Conservation (phyloP, 192 early-diverging fungal species). For the Coemansia sp. region DNA sequence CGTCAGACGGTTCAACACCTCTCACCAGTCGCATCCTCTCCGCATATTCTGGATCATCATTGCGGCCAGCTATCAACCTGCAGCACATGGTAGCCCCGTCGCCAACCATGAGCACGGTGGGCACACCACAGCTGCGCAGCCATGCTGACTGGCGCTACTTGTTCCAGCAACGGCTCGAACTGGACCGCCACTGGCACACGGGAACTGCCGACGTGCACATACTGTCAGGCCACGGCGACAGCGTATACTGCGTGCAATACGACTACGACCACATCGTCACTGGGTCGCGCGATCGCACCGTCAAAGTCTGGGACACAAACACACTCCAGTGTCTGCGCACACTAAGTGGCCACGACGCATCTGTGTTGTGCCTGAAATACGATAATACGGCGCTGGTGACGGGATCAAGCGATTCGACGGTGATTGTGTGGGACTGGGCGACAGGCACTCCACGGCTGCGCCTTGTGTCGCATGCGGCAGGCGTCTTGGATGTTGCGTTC, state of each 20-base stretch:
- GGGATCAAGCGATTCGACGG: constrained; percentile 83
- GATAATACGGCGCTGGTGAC: constrained; percentile 70
- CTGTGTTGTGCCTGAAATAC: constrained; percentile 82
- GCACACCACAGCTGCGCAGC: constrained; percentile 3
- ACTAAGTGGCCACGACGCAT: constrained; percentile 65
- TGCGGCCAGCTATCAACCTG: constrained; percentile 40
- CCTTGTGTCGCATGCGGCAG: constrained; percentile 73
- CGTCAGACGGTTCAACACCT: neutral
- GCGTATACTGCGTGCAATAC: constrained; percentile 91
- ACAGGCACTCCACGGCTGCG: constrained; percentile 41
- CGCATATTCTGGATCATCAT: constrained; percentile 36
- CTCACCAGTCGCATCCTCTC: constrained; percentile 25
- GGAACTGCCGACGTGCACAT: constrained; percentile 53
- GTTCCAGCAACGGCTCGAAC: constrained; percentile 63
- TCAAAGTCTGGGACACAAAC: constrained; percentile 81
- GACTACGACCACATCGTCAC: constrained; percentile 72
- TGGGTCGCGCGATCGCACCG: constrained; percentile 72
- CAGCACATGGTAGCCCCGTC: constrained; percentile 54
- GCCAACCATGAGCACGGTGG: constrained; percentile 18
- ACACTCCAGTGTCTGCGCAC: constrained; percentile 60
- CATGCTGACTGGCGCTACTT: constrained; percentile 68
- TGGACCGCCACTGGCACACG: constrained; percentile 58
- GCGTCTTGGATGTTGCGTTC: constrained; percentile 89
- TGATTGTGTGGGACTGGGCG: constrained; percentile 82
- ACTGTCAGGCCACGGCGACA: constrained; percentile 77